Percentiles rank a stretch among this genome's conserved stretches.
Evolutionary conservation across 306 rosid species (phyloP).

Genomic region (Inga oerstediana): DNA sequence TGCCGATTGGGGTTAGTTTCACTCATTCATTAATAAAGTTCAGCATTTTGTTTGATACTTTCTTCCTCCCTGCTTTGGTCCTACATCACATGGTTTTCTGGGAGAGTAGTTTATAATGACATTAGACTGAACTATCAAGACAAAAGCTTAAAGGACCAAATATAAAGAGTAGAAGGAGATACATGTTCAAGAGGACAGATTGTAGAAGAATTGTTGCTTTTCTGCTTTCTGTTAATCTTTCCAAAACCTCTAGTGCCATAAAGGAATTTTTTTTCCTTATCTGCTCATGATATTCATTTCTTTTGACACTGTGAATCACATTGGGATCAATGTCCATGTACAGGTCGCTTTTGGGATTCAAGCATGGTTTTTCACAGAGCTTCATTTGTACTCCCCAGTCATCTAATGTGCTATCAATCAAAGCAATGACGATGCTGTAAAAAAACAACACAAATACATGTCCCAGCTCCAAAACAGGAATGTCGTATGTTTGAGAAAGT

Average conservation of each 20-base stretch:
- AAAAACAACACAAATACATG: constrained; percentile 66
- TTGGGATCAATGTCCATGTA: constrained; percentile 53
- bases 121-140: constrained; percentile 22
- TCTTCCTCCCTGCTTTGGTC: not conserved
- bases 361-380: constrained; percentile 43
- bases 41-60: not conserved
- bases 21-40: not conserved
- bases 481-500: constrained; percentile 53
- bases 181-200: constrained; percentile 76
- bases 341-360: constrained; percentile 30
- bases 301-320: constrained; percentile 24
- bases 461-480: constrained; percentile 58
- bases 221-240: constrained; percentile 61
- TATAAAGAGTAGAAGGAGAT: constrained; percentile 29
- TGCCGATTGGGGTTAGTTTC: not conserved
- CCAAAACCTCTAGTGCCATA: constrained; percentile 69
- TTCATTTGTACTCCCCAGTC: constrained; percentile 64
- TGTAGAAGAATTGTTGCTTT: constrained; percentile 64
- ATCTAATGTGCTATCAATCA: constrained; percentile 57
- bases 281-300: constrained; percentile 47
- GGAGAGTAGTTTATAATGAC: constrained; percentile 22
- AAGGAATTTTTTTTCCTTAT: constrained; percentile 57
- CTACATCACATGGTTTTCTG: not conserved
- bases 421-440: constrained; percentile 41
- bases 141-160: constrained; percentile 22